phyloP scores from a whole-genome alignment of 148 eudicot genomes.

The Rhododendron griersonianum region DNA sequence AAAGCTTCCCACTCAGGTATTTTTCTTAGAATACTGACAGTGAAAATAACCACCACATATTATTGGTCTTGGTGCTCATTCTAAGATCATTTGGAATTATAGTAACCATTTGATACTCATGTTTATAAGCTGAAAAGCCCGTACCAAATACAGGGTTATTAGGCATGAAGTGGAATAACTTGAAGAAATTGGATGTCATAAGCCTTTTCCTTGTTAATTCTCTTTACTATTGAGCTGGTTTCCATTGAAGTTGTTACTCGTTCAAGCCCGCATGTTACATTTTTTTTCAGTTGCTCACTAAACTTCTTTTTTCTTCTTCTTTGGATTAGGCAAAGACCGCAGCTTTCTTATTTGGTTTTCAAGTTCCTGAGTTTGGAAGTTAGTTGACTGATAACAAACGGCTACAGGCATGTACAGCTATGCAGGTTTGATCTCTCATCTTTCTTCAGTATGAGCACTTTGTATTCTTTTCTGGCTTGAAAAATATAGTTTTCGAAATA shows the following conservation, averaged over 20 bases:
- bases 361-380: neutral
- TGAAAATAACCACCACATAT: neutral
- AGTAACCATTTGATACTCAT: neutral
- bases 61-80: neutral
- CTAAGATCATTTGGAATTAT: neutral
- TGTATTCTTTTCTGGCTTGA: neutral
- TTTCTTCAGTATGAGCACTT: neutral
- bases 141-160: neutral
- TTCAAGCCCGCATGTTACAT: neutral
- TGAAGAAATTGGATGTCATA: neutral
- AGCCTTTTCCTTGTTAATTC: neutral
- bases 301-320: neutral
- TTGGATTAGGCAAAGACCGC: neutral
- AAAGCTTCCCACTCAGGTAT: neutral
- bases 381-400: neutral
- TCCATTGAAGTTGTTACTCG: neutral
- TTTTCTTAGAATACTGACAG: neutral
- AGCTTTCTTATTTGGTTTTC: neutral
- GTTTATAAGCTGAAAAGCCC: neutral
- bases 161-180: neutral
- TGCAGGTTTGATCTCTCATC: neutral
- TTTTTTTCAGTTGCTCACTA: neutral
- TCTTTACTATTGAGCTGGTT: neutral
- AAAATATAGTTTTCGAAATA: neutral
- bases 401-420: neutral